Evolutionary conservation across 1,284 basidiomycete species (phyloP).

Genomic region (Cryptococcus hybrid): DNA sequence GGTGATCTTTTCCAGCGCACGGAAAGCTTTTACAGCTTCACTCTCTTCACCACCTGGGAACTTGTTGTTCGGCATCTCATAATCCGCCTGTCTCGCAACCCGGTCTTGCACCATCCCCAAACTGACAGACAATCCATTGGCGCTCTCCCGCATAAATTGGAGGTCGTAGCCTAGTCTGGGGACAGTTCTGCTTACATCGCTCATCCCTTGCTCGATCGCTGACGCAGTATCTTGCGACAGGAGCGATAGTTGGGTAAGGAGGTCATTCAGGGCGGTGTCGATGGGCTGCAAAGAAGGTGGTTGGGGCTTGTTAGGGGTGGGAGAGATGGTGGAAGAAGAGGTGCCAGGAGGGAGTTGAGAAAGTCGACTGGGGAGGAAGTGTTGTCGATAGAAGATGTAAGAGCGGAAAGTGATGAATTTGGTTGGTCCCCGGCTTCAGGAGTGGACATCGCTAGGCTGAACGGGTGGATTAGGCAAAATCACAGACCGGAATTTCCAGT

Average conservation of each 20-base stretch:
- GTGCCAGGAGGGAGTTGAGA: slow-evolving; percentile 42
- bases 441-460: too few relatives aligned
- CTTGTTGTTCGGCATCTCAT: neutral
- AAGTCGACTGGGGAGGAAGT: slow-evolving; percentile 38
- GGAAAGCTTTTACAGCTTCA: slow-evolving; percentile 32
- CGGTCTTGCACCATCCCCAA: slow-evolving; percentile 59
- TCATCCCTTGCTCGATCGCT: slow-evolving; percentile 78
- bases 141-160: slow-evolving; percentile 90
- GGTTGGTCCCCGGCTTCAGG: too few relatives aligned
- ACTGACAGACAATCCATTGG: slow-evolving; percentile 66
- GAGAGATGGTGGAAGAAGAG: slow-evolving; percentile 21
- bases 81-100: slow-evolving; percentile 47
- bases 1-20: slow-evolving; percentile 64
- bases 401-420: slow-evolving; percentile 22
- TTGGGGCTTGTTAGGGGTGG: slow-evolving; percentile 14
- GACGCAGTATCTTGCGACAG: slow-evolving; percentile 81
- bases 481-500: too few relatives aligned
- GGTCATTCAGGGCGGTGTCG: slow-evolving; percentile 67
- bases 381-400: slow-evolving; percentile 42
- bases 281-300: slow-evolving; percentile 61
- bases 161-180: slow-evolving; percentile 88
- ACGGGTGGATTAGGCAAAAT: too few relatives aligned
- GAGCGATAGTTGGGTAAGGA: slow-evolving; percentile 74
- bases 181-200: slow-evolving; percentile 82
- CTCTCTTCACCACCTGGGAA: neutral